Evolutionary conservation across 441 rosid species (phyloP).

Genomic region (Gossypium davidsonii): DNA sequence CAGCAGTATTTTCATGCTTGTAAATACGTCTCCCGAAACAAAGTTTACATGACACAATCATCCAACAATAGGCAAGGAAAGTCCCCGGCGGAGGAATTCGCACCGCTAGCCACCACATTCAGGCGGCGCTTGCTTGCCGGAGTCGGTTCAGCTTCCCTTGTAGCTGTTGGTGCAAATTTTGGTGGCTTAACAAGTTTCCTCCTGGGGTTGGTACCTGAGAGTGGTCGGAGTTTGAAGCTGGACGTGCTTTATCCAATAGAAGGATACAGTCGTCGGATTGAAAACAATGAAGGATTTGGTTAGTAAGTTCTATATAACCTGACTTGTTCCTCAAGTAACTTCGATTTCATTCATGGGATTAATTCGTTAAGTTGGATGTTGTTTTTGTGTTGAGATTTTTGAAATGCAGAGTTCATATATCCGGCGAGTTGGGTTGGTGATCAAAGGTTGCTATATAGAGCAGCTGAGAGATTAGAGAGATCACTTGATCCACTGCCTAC

Average conservation of each 20-base stretch:
- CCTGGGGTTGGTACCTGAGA: slow-evolving; percentile 60
- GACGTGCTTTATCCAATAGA: slow-evolving; percentile 71
- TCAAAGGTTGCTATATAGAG: slow-evolving; percentile 66
- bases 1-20: slow-evolving; percentile 26
- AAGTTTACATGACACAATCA: slow-evolving; percentile 34
- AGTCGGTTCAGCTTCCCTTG: slow-evolving; percentile 62
- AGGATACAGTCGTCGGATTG: slow-evolving; percentile 71
- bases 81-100: slow-evolving; percentile 55
- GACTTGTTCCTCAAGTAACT: not conserved
- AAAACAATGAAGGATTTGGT: slow-evolving; percentile 76
- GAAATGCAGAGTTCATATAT: slow-evolving; percentile 56
- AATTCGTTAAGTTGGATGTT: not conserved
- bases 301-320: slow-evolving; percentile 29
- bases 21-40: slow-evolving; percentile 14
- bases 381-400: not conserved
- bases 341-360: not conserved
- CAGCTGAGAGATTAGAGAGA: slow-evolving; percentile 54
- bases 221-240: slow-evolving; percentile 60
- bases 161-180: slow-evolving; percentile 76
- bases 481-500: slow-evolving; percentile 75
- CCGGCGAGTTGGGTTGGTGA: slow-evolving; percentile 81
- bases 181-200: slow-evolving; percentile 67
- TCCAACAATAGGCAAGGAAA: slow-evolving; percentile 22
- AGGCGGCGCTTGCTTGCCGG: slow-evolving; percentile 56
- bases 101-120: slow-evolving; percentile 56